Conservation (phyloP, 2,329 filamentous ascomycete genomes). For the Ilyonectria mors-panacis region DNA sequence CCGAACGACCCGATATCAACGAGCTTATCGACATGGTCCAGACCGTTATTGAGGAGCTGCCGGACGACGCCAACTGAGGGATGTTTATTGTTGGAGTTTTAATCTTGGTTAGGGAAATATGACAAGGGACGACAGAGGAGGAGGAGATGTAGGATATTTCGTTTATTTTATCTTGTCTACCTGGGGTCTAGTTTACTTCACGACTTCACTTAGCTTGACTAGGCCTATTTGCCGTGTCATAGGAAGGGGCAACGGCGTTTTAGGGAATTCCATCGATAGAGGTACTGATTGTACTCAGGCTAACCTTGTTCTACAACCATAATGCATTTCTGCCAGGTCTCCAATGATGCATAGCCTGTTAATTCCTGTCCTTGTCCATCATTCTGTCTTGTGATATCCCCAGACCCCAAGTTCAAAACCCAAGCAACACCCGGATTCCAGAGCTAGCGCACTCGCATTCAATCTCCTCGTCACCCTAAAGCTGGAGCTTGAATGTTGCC, state of each 20-base stretch:
- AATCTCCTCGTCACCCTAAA: constrained; percentile 55
- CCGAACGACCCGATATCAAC: constrained; percentile 88
- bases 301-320: constrained; percentile 35
- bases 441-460: constrained; percentile 45
- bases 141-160: constrained; percentile 34
- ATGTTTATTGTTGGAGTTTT: not conserved
- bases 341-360: not conserved
- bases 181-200: constrained; percentile 19
- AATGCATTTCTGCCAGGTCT: constrained; percentile 19
- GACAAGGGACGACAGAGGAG: not conserved
- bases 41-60: constrained; percentile 76
- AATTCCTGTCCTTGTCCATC: not conserved
- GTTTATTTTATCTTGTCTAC: constrained; percentile 18
- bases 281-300: constrained; percentile 37
- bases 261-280: constrained; percentile 43
- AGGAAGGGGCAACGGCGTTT: constrained; percentile 43
- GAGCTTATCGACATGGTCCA: constrained; percentile 87
- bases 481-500: constrained; percentile 79
- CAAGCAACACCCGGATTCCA: constrained; percentile 37
- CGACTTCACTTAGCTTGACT: constrained; percentile 19
- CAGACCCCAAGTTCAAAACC: constrained; percentile 22
- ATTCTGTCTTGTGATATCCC: not conserved
- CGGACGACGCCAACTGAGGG: constrained; percentile 63
- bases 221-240: constrained; percentile 22
- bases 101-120: not conserved